Evolutionary conservation across 2,329 filamentous ascomycete species (phyloP).

Genomic region (Aspergillus sp.): DNA sequence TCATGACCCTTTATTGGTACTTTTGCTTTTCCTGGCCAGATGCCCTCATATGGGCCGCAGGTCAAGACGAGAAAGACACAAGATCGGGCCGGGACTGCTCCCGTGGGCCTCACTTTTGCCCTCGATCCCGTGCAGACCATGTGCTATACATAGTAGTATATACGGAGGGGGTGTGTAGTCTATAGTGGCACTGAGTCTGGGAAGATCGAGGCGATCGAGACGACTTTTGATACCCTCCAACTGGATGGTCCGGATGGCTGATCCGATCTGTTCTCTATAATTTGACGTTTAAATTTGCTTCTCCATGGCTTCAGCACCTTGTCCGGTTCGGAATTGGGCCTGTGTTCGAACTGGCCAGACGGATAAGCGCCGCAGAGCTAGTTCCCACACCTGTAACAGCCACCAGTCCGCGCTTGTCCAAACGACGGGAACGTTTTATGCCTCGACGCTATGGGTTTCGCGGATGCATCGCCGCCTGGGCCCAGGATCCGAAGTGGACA

Average conservation of each 20-base stretch:
- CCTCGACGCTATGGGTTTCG: conserved; percentile 8
- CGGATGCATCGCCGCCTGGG: background rate
- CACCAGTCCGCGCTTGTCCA: conserved; percentile 17
- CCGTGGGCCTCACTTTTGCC: background rate
- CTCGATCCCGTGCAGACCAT: background rate
- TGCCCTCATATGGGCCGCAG: background rate
- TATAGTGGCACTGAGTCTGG: background rate
- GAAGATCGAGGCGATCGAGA: conserved; percentile 2
- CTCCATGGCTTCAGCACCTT: conserved; percentile 4
- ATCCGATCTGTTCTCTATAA: conserved; percentile 4
- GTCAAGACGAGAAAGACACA: background rate
- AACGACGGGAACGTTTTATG: conserved; percentile 18
- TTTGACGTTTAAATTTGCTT: conserved; percentile 5
- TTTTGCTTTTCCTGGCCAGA: conserved; percentile 12
- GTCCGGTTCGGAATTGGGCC: conserved; percentile 4
- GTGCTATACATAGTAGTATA: conserved; percentile 11
- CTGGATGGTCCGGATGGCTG: background rate
- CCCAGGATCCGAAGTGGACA: conserved; percentile 2
- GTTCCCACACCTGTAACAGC: conserved; percentile 19
- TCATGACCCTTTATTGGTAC: conserved; percentile 16
- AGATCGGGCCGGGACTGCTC: background rate
- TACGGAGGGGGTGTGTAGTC: background rate
- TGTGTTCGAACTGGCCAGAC: conserved; percentile 2
- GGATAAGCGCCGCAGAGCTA: conserved; percentile 19
- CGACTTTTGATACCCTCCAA: conserved; percentile 1